Percentiles rank a stretch among this genome's conserved stretches.
phyloP scores from a whole-genome alignment of 345 rosid species.

The Pelargonium nanum region DNA sequence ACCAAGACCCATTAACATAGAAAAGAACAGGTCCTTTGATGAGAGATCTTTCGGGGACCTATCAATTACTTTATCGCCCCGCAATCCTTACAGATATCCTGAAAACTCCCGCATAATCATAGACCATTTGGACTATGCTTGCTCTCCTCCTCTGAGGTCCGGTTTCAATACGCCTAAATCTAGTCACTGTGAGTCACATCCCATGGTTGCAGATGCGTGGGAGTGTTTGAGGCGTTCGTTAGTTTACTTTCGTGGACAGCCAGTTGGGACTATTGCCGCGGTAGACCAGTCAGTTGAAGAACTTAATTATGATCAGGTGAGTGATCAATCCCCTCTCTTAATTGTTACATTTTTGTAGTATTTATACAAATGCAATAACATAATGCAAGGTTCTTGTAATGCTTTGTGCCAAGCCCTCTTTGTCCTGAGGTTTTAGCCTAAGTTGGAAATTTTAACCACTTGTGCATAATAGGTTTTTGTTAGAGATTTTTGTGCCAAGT shows the following conservation, averaged over 20 bases:
- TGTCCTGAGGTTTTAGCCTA: no score
- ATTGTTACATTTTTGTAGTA: no score
- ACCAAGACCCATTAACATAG: conserved; percentile 13
- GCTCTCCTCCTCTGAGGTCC: not conserved
- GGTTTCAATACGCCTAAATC: not conserved
- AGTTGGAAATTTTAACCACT: no score
- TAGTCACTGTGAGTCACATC: conserved; percentile 1
- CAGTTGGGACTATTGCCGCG: conserved; percentile 33
- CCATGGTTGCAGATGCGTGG: conserved; percentile 27
- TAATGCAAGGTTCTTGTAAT: no score
- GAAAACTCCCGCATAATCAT: not conserved
- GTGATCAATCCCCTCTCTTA: no score
- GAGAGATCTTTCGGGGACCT: conserved; percentile 17
- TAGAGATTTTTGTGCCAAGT: conserved; percentile 74
- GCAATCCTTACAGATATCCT: not conserved
- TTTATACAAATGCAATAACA: no score
- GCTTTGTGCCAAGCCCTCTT: no score
- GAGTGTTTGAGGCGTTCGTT: conserved; percentile 23
- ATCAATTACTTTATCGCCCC: conserved; percentile 1
- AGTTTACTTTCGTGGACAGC: conserved; percentile 23
- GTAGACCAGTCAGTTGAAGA: not conserved
- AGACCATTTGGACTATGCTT: not conserved
- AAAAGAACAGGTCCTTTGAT: conserved; percentile 20
- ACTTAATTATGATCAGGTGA: conserved; percentile 21
- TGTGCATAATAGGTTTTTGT: conserved; percentile 47